Conservation (phyloP, 495 filamentous ascomycete species). For the Cudoniella acicularis region DNA sequence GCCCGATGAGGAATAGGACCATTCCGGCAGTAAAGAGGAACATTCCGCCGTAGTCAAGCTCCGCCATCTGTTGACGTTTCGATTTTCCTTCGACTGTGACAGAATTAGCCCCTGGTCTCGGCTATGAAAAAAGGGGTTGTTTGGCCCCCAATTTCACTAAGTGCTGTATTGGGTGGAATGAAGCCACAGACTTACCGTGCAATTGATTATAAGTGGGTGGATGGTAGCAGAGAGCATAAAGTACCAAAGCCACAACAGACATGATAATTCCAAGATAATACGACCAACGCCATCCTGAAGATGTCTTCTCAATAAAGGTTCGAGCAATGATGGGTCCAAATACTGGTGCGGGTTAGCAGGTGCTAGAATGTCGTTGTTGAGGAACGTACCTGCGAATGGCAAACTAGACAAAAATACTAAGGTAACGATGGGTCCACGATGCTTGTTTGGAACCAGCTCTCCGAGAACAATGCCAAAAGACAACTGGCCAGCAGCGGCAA, state of each 20-base stretch:
- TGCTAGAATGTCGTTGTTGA: no score
- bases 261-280: conserved; percentile 45
- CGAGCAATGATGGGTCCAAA: conserved; percentile 42
- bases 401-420: conserved; percentile 36
- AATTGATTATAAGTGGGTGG: conserved; percentile 34
- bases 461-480: conserved; percentile 23
- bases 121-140: no score
- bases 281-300: conserved; percentile 38
- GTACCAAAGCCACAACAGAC: conserved; percentile 31
- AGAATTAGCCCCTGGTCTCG: background rate
- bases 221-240: conserved; percentile 38
- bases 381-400: conserved; percentile 37
- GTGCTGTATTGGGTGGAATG: no score
- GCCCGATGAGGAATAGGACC: background rate
- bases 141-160: no score
- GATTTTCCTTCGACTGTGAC: conserved; percentile 21
- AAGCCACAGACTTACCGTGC: conserved; percentile 19
- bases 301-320: conserved; percentile 33
- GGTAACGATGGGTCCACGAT: conserved; percentile 33
- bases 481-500: conserved; percentile 30
- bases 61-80: conserved; percentile 29
- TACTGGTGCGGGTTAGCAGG: no score
- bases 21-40: background rate
- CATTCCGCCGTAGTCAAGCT: conserved; percentile 41
- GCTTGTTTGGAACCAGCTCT: conserved; percentile 40